Conservation (phyloP, 108 stramenopile genomes). For the Discostella pseudostelligera region DNA sequence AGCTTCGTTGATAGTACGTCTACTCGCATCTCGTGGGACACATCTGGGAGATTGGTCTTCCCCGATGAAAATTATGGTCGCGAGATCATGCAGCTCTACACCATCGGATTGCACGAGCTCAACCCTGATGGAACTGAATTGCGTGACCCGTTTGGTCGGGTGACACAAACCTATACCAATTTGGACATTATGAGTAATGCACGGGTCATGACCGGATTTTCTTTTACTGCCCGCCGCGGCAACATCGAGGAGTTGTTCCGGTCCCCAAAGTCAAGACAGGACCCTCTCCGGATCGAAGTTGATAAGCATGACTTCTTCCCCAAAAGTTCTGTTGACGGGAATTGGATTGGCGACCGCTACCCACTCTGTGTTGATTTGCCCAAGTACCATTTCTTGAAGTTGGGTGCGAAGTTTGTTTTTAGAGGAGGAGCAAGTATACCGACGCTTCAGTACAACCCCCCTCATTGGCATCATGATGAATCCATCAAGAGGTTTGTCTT, state of each 20-base stretch:
- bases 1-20: slow-evolving; percentile 46
- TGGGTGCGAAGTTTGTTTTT: slow-evolving; percentile 41
- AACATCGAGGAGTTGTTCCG: slow-evolving; percentile 47
- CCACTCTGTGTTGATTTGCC: slow-evolving; percentile 58
- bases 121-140: slow-evolving; percentile 49
- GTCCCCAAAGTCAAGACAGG: slow-evolving; percentile 42
- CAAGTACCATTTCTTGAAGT: slow-evolving; percentile 49
- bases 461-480: slow-evolving; percentile 33
- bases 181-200: slow-evolving; percentile 46
- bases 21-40: slow-evolving; percentile 22
- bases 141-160: slow-evolving; percentile 32
- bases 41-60: slow-evolving; percentile 17
- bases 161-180: slow-evolving; percentile 48
- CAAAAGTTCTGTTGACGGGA: slow-evolving; percentile 46
- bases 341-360: slow-evolving; percentile 53
- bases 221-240: slow-evolving; percentile 33
- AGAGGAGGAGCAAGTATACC: slow-evolving; percentile 39
- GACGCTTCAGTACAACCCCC: slow-evolving; percentile 7
- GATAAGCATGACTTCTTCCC: slow-evolving; percentile 55
- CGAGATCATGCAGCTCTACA: slow-evolving; percentile 52
- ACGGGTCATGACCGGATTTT: slow-evolving; percentile 53
- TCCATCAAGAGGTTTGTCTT: slow-evolving; percentile 39
- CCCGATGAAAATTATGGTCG: slow-evolving; percentile 62
- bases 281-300: slow-evolving; percentile 45
- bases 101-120: slow-evolving; percentile 44